These are phyloP conservation scores for Cyathus striatus DNA, from an alignment of 768 basidiomycete species.

Conservation along the genomic window DNA sequence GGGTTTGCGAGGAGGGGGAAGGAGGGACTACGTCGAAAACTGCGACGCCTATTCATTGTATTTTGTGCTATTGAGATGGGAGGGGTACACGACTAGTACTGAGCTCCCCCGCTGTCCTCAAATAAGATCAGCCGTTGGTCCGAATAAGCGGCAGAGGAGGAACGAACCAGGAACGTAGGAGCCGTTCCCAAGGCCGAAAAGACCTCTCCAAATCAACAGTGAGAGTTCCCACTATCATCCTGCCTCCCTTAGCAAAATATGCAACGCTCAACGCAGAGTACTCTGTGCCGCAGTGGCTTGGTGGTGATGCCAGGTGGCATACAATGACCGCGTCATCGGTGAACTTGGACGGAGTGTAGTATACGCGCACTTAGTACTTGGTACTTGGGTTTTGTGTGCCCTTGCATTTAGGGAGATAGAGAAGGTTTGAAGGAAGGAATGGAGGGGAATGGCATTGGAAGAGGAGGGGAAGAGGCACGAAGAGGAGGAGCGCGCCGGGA, in stretches of 20 bases:
- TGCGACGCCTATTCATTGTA: too few relatives aligned
- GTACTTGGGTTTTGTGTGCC: too few relatives aligned
- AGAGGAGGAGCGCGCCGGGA: too few relatives aligned
- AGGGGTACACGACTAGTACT: conserved; percentile 83
- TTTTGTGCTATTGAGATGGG: not conserved
- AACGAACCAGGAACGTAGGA: conserved; percentile 46
- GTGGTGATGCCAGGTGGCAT: too few relatives aligned
- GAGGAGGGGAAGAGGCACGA: too few relatives aligned
- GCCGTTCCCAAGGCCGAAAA: conserved; percentile 61
- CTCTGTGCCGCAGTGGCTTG: conserved; percentile 95
- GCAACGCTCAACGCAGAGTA: conserved; percentile 89
- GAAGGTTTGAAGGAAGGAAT: too few relatives aligned
- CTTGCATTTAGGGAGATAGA: too few relatives aligned
- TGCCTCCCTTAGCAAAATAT: conserved; percentile 75
- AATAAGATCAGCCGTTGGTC: not conserved
- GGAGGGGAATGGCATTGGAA: too few relatives aligned
- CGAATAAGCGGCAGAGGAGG: conserved; percentile 1
- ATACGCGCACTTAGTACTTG: too few relatives aligned
- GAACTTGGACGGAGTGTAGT: conserved; percentile 71
- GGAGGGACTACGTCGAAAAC: too few relatives aligned
- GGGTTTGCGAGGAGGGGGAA: not conserved
- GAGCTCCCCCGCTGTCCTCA: conserved; percentile 83
- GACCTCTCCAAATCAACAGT: conserved; percentile 62
- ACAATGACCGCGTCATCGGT: conserved; percentile 66
- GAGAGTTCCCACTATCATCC: conserved; percentile 37